Base-by-base conservation (phyloP, 2,329 filamentous ascomycete species). In the Alternaria arborescens region DNA sequence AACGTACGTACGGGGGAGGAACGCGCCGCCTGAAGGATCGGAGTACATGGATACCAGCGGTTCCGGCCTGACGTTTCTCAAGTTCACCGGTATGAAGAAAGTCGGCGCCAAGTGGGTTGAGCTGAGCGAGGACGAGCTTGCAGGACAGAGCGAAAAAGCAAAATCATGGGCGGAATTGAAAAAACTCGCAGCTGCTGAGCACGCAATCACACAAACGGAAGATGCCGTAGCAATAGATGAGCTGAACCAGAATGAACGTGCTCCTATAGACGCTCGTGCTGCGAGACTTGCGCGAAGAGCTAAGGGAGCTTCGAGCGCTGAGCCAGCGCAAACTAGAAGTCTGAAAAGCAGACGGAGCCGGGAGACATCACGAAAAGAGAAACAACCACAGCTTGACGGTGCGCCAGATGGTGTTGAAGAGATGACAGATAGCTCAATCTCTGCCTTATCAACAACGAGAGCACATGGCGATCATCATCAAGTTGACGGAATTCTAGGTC, bases 1-100 rank as follows among this genome's bases (percentile, higher is more conserved):
- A 8, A 58, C 52, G 5, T 76, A 76, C 50, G 58, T 67, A 4
- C 70, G 58, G 4, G 74, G 74, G 8, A 60, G 71, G n/a, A 70
- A 74, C 52, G 71, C 69, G 30, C 65, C 69, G 7, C 65, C 66
- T 5, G 66, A 71, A 56, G 70, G 65, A 8, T 55, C 52, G 8
- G 69, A 72, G 44, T 74, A 66, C 36, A 56, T 74, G 18, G 74
- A 77, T 48, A 75, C 73, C 2, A 75, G 72, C 36, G 74, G 74
- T 1, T 57, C 46, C 18, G 58, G 57, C 3, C 52, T 64, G 28
- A 61, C 62, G 7, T 68, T 66, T n/a, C 48, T 61, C 8, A 70
- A 69, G 24, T 77, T 75, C 30, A 69, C 69, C 8, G 66, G 73
- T 5, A 47, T 66, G 40, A 74, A 60, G 53, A 73, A 69, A 53